Conservation (phyloP, 2,329 filamentous ascomycete species). For the Colletotrichum noveboracense region DNA sequence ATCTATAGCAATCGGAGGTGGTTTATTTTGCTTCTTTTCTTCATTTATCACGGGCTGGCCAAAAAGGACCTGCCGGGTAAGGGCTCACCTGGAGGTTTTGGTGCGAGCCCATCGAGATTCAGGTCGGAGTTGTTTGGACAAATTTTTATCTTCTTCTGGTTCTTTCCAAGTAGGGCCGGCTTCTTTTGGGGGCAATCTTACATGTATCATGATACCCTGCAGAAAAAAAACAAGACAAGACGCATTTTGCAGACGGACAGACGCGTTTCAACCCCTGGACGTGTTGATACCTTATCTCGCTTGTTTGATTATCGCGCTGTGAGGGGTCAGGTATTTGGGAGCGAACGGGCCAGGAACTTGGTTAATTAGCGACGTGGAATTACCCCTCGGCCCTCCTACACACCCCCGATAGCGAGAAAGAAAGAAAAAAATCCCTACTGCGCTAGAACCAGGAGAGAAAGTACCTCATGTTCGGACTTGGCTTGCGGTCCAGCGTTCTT, state of each 20-base stretch:
- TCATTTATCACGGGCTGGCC: neutral
- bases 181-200: slow-evolving; percentile 13
- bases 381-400: neutral
- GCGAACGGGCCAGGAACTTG: neutral
- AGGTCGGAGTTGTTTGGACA: slow-evolving; percentile 4
- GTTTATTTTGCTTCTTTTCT: neutral
- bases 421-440: neutral
- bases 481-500: neutral
- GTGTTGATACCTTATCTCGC: slow-evolving; percentile 19
- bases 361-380: neutral
- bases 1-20: neutral
- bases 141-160: slow-evolving; percentile 1
- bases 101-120: neutral
- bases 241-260: slow-evolving; percentile 1
- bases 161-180: neutral
- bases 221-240: slow-evolving; percentile 18
- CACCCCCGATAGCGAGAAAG: neutral
- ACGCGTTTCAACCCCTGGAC: slow-evolving; percentile 14
- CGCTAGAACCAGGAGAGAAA: neutral
- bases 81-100: neutral
- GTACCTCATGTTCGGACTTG: neutral
- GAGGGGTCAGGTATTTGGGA: neutral
- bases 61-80: neutral
- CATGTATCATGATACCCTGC: slow-evolving; percentile 23
- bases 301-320: slow-evolving; percentile 19